Evolutionary conservation across 2,329 filamentous ascomycete genomes (phyloP).

Genomic region (Calonectria naviculata): DNA sequence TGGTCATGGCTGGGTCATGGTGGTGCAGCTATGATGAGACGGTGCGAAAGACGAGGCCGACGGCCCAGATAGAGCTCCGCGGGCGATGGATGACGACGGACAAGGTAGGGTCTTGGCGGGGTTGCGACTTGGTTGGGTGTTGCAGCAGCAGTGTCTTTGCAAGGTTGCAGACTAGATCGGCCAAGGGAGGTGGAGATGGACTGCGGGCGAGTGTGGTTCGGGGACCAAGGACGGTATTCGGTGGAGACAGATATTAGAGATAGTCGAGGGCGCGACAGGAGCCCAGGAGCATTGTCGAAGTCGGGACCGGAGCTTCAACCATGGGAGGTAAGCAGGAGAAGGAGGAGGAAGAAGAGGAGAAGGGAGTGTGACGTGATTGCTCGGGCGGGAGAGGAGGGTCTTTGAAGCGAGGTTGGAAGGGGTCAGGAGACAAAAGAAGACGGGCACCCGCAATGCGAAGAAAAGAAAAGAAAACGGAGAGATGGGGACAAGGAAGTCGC

Average conservation of each 20-base stretch:
- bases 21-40: conserved; percentile 37
- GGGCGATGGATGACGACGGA: conserved; percentile 27
- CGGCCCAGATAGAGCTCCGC: conserved; percentile 24
- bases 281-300: conserved; percentile 34
- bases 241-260: conserved; percentile 23
- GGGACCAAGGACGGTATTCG: conserved; percentile 4
- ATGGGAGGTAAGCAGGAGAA: conserved; percentile 30
- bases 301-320: conserved; percentile 26
- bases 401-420: conserved; percentile 5
- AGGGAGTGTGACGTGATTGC: neutral
- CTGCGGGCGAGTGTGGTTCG: conserved; percentile 3
- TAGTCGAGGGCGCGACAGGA: conserved; percentile 31
- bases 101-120: conserved; percentile 24
- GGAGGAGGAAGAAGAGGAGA: neutral
- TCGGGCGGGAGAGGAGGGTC: neutral
- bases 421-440: conserved; percentile 1
- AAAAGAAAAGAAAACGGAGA: neutral
- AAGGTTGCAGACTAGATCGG: conserved; percentile 30
- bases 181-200: conserved; percentile 24
- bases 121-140: conserved; percentile 16
- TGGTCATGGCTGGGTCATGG: conserved; percentile 59
- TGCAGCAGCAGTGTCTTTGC: conserved; percentile 14
- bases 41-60: conserved; percentile 1
- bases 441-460: neutral
- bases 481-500: neutral